Evolutionary conservation across 257 asterid species (phyloP).

Genomic region (Catharanthus roseus): DNA sequence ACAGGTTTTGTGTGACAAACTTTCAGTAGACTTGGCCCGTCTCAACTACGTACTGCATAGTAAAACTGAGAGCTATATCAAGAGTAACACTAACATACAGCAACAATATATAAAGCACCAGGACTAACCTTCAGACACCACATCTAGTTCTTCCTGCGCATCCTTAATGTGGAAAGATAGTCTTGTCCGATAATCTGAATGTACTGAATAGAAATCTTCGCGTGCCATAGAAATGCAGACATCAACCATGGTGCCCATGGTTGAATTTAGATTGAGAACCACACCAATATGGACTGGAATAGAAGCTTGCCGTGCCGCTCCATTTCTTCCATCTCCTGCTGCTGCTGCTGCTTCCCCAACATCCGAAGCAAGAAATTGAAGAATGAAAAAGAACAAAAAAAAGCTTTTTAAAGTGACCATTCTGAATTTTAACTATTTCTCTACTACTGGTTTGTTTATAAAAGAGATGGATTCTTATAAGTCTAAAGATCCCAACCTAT

Average conservation of each 20-base stretch:
- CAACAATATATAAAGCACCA: no score
- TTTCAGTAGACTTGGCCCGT: no score
- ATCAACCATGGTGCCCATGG: constrained; percentile 44
- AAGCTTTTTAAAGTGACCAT: background rate
- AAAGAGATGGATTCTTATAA: no score
- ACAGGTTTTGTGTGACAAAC: background rate
- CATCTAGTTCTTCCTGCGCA: constrained; percentile 30
- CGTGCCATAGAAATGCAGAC: constrained; percentile 47
- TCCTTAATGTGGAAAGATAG: constrained; percentile 28
- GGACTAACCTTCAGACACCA: constrained; percentile 47
- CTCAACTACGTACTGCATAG: no score
- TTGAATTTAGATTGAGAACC: constrained; percentile 38
- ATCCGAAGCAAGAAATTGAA: constrained; percentile 4
- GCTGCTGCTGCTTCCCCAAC: constrained; percentile 6
- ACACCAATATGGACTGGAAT: constrained; percentile 35
- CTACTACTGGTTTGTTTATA: background rate
- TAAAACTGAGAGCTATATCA: no score
- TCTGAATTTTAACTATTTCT: background rate
- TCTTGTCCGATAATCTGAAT: constrained; percentile 35
- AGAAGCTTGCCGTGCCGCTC: no score
- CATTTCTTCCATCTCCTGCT: background rate
- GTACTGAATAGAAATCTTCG: constrained; percentile 35
- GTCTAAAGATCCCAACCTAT: no score
- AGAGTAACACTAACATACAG: background rate
- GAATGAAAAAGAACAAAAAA: background rate